Evolutionary conservation across 129 eudicot species (phyloP).

Genomic region (Pseudognaphalium luteoalbum): DNA sequence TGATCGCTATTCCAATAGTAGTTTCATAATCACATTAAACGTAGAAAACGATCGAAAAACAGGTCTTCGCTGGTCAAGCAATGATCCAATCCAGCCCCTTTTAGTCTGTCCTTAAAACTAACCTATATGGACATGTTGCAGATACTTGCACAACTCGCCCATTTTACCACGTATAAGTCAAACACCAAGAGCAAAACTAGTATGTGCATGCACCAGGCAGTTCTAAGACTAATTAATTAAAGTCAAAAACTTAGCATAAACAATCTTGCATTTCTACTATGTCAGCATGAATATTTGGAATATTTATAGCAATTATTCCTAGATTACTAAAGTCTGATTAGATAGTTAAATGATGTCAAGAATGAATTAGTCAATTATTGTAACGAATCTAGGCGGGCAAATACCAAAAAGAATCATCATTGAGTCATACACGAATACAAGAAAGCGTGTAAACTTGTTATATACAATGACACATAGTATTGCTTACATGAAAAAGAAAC

Average conservation of each 20-base stretch:
- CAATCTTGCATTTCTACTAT: conserved; percentile 6
- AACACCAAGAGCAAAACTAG: background rate
- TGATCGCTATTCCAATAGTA: background rate
- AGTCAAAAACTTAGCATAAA: conserved; percentile 2
- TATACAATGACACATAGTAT: background rate
- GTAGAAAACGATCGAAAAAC: background rate
- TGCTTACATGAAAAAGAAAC: background rate
- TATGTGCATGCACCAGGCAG: conserved; percentile 6
- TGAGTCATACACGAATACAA: background rate
- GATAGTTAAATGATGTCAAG: conserved; percentile 8
- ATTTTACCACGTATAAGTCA: background rate
- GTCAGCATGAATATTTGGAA: conserved; percentile 13
- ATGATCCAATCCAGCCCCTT: background rate
- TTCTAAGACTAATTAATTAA: background rate
- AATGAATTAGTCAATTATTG: conserved; percentile 8
- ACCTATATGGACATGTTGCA: background rate
- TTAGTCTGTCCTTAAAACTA: background rate
- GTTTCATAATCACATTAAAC: background rate
- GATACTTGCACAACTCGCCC: background rate
- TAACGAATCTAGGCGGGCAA: conserved; percentile 11
- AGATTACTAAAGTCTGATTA: background rate
- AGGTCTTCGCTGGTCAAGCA: background rate
- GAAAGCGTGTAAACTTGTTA: conserved; percentile 6
- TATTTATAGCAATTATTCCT: background rate
- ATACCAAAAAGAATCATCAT: background rate